These are phyloP conservation scores for Candida tammaniensis DNA, from an alignment of 805 yeast genomes.

Conservation along the genomic window DNA sequence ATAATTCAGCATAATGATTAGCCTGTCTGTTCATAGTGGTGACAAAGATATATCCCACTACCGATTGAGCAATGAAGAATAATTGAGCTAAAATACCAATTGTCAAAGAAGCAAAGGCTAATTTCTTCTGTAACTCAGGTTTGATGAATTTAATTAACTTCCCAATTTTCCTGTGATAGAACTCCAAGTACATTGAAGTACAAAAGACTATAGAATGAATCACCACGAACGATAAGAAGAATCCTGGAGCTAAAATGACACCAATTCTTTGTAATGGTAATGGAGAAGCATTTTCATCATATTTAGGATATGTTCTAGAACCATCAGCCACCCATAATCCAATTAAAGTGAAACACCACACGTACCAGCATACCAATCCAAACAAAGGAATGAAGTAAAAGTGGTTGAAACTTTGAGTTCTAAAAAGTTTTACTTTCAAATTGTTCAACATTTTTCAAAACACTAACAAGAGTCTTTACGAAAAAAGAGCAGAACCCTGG, in stretches of 20 bases:
- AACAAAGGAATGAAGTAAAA: slow-evolving; percentile 24
- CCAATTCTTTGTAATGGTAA: slow-evolving; percentile 26
- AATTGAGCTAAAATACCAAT: slow-evolving; percentile 22
- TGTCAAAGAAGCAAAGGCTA: slow-evolving; percentile 22
- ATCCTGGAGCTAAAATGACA: slow-evolving; percentile 20
- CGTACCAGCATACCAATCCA: slow-evolving; percentile 25
- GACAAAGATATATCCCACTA: slow-evolving; percentile 17
- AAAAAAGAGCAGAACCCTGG: too few species aligned
- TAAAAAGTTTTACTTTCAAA: too few species aligned
- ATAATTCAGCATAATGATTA: slow-evolving; percentile 21
- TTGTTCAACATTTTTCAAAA: slow-evolving; percentile 1
- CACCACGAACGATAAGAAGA: slow-evolving; percentile 19
- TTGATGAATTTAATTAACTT: slow-evolving; percentile 26
- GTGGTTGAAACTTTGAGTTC: slow-evolving; percentile 20
- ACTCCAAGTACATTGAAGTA: slow-evolving; percentile 23
- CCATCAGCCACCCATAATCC: slow-evolving; percentile 22
- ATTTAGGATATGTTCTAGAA: slow-evolving; percentile 19
- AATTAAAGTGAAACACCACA: slow-evolving; percentile 18
- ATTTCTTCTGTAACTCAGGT: slow-evolving; percentile 21
- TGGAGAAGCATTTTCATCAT: slow-evolving; percentile 19
- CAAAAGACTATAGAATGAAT: slow-evolving; percentile 23
- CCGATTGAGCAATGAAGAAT: slow-evolving; percentile 20
- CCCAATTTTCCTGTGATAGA: slow-evolving; percentile 26
- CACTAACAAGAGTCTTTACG: too few species aligned
- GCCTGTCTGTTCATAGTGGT: slow-evolving; percentile 13